Evolutionary conservation across 73 alveolate genomes (phyloP).

Genomic region (Paramecium octaurelia): DNA sequence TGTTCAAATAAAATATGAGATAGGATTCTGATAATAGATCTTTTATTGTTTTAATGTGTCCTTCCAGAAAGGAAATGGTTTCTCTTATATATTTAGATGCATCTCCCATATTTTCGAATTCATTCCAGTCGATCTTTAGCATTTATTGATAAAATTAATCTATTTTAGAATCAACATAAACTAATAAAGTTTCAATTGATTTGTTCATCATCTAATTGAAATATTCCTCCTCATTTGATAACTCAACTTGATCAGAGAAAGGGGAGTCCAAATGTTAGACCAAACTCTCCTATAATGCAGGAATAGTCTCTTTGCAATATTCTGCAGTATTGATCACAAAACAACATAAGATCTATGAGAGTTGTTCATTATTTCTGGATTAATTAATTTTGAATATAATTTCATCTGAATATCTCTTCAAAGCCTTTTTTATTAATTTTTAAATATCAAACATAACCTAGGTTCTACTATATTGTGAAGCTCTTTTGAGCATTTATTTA

Average conservation of each 20-base stretch:
- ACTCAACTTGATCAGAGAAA: constrained; percentile 40
- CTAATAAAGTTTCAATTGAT: constrained; percentile 17
- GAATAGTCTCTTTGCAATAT: constrained; percentile 54
- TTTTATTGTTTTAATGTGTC: constrained; percentile 39
- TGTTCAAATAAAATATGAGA: constrained; percentile 51
- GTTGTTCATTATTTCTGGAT: constrained; percentile 35
- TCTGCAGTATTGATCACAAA: constrained; percentile 56
- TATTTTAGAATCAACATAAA: constrained; percentile 25
- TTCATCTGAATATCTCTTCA: neutral
- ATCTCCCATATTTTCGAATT: constrained; percentile 36
- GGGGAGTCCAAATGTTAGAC: constrained; percentile 36
- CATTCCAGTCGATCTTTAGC: constrained; percentile 50
- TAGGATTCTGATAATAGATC: constrained; percentile 39
- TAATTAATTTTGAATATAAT: neutral
- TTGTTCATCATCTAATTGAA: constrained; percentile 39
- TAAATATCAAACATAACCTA: constrained; percentile 56
- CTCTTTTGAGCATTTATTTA: constrained; percentile 7
- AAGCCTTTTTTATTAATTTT: neutral
- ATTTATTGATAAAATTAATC: neutral
- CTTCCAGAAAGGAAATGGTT: neutral
- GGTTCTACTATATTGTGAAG: constrained; percentile 39
- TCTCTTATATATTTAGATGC: constrained; percentile 47
- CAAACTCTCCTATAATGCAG: constrained; percentile 40
- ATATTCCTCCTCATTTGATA: constrained; percentile 43
- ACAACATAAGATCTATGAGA: neutral